Percentiles rank a stretch among this genome's conserved stretches.
Conservation (phyloP, 1,284 basidiomycete species). For the Xerocomus tenax region DNA sequence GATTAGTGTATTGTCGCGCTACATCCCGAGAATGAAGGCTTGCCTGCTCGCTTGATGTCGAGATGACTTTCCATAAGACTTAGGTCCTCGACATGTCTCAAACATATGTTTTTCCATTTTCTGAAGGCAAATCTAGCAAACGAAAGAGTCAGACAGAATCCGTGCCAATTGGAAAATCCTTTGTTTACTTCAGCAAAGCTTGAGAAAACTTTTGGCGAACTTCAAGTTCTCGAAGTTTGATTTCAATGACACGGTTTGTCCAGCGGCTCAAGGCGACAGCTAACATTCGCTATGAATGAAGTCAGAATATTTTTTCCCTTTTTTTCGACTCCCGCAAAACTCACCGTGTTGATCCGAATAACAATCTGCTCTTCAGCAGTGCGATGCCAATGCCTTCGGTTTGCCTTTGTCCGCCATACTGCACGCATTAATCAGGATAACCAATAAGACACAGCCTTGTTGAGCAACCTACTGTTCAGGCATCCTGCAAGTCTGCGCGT, state of each 20-base stretch:
- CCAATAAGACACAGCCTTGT: conserved; percentile 1
- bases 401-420: conserved; percentile 44
- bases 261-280: conserved; percentile 44
- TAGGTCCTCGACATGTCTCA: conserved; percentile 57
- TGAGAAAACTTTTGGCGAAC: conserved; percentile 45
- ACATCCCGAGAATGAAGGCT: conserved; percentile 6
- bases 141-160: conserved; percentile 3
- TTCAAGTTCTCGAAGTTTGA: conserved; percentile 64
- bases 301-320: conserved; percentile 7
- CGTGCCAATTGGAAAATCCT: not conserved
- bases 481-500: conserved; percentile 31
- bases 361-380: conserved; percentile 25
- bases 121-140: conserved; percentile 44
- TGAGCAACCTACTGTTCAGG: conserved; percentile 40
- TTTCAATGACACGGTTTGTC: conserved; percentile 63
- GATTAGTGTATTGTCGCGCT: not conserved
- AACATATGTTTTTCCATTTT: conserved; percentile 58
- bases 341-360: conserved; percentile 15
- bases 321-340: conserved; percentile 2
- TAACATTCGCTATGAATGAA: conserved; percentile 44
- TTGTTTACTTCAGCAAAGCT: conserved; percentile 41
- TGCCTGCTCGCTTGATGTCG: conserved; percentile 68
- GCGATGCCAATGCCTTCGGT: conserved; percentile 21
- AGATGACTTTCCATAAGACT: conserved; percentile 75
- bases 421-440: conserved; percentile 13